phyloP scores from a whole-genome alignment of 78 protist species.

The Dictyostelium citrinum region DNA sequence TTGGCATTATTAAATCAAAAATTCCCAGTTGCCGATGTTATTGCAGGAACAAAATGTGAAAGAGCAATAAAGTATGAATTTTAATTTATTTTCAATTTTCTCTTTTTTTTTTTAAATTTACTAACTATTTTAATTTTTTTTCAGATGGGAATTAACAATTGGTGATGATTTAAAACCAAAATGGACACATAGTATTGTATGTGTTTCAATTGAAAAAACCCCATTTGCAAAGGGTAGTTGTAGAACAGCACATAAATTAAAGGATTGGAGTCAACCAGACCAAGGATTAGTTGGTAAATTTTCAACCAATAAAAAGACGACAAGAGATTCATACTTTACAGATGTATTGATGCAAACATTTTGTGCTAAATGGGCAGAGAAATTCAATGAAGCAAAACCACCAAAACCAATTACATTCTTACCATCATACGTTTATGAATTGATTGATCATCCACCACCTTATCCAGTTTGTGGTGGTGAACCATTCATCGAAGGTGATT shows the following conservation, averaged over 20 bases:
- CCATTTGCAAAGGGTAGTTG: slow-evolving; percentile 74
- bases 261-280: slow-evolving; percentile 67
- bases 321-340: slow-evolving; percentile 68
- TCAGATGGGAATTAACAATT: slow-evolving; percentile 70
- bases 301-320: slow-evolving; percentile 65
- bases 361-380: slow-evolving; percentile 73
- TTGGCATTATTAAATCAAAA: slow-evolving; percentile 72
- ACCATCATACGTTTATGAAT: slow-evolving; percentile 63
- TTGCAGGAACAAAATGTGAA: slow-evolving; percentile 67
- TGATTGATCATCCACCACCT: slow-evolving; percentile 74
- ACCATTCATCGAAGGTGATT: slow-evolving; percentile 73
- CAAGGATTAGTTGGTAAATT: slow-evolving; percentile 52
- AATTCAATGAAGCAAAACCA: slow-evolving; percentile 60
- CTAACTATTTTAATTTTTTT: background rate
- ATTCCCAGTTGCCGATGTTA: slow-evolving; percentile 75
- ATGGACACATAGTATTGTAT: slow-evolving; percentile 63
- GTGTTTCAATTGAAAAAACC: slow-evolving; percentile 62
- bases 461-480: slow-evolving; percentile 80
- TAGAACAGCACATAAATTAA: slow-evolving; percentile 66
- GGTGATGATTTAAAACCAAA: slow-evolving; percentile 72
- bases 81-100: background rate
- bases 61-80: slow-evolving; percentile 63
- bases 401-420: slow-evolving; percentile 72
- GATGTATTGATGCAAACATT: slow-evolving; percentile 73
- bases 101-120: background rate